A percentile compares a stretch with the other conserved stretches of the same genome.
phyloP scores from a whole-genome alignment of 2,329 filamentous ascomycete species.

The Pseudogymnoascus sp. region DNA sequence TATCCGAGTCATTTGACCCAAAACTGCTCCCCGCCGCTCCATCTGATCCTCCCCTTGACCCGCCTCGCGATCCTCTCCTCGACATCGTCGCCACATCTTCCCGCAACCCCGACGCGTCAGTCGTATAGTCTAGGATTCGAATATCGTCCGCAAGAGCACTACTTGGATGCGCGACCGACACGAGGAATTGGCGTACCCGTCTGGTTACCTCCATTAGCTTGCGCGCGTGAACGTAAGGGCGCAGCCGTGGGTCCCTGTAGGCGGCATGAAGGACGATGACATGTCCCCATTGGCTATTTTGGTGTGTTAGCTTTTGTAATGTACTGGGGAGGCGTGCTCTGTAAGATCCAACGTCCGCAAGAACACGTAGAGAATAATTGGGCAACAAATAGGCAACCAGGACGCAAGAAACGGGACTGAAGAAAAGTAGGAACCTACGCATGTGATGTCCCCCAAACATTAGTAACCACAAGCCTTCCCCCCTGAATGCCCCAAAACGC shows the following conservation, averaged over 20 bases:
- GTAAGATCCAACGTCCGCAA: background rate
- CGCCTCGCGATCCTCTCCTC: background rate
- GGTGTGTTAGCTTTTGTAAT: conserved; percentile 19
- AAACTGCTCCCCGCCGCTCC: background rate
- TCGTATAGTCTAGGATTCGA: conserved; percentile 51
- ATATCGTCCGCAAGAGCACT: conserved; percentile 68
- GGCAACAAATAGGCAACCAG: background rate
- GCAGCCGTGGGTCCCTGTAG: conserved; percentile 57
- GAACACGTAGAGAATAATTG: conserved; percentile 3
- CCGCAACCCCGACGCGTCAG: conserved; percentile 13
- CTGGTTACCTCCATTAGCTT: conserved; percentile 52
- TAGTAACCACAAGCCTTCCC: conserved; percentile 74
- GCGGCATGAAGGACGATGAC: conserved; percentile 82
- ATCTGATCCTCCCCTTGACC: background rate
- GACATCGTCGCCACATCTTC: background rate
- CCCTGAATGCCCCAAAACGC: conserved; percentile 75
- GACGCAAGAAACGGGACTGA: background rate
- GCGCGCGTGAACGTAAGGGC: conserved; percentile 45
- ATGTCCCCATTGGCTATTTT: conserved; percentile 78
- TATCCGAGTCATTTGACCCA: background rate
- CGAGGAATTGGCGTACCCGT: conserved; percentile 70
- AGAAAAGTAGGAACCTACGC: conserved; percentile 56
- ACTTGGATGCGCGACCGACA: conserved; percentile 59
- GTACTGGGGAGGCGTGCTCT: conserved; percentile 1
- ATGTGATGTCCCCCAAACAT: conserved; percentile 90